phyloP scores from a whole-genome alignment of 306 rosid genomes.

The Glycine soja region DNA sequence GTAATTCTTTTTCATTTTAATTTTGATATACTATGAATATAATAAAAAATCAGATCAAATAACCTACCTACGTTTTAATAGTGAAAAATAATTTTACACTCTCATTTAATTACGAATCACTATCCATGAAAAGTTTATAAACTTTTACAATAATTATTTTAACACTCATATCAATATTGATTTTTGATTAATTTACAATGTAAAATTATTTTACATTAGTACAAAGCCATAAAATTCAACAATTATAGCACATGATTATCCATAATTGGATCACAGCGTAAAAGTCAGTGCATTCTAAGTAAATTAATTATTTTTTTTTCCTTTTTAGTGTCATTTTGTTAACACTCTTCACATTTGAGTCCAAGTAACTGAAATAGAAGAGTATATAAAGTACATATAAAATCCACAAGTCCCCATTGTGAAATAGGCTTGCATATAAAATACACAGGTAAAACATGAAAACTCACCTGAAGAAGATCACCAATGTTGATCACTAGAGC shows the following conservation, averaged over 20 bases:
- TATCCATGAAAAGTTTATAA: too few relatives aligned
- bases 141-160: too few relatives aligned
- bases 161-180: too few relatives aligned
- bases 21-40: neutral
- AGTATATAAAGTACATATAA: neutral
- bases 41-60: too few relatives aligned
- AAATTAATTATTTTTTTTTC: neutral
- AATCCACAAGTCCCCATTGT: neutral
- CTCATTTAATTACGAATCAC: too few relatives aligned
- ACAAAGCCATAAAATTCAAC: too few relatives aligned
- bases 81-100: too few relatives aligned
- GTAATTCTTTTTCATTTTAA: neutral
- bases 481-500: conserved; percentile 52
- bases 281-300: neutral
- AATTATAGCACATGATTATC: too few relatives aligned
- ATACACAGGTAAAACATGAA: neutral
- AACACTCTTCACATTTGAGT: neutral
- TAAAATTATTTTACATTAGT: too few relatives aligned
- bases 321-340: conserved; percentile 1
- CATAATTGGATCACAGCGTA: neutral
- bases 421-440: neutral
- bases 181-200: too few relatives aligned
- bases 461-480: conserved; percentile 48
- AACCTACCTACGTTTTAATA: too few relatives aligned
- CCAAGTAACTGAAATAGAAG: neutral